phyloP scores from a whole-genome alignment of 2,329 filamentous ascomycete species.

The Diatrype stigma region DNA sequence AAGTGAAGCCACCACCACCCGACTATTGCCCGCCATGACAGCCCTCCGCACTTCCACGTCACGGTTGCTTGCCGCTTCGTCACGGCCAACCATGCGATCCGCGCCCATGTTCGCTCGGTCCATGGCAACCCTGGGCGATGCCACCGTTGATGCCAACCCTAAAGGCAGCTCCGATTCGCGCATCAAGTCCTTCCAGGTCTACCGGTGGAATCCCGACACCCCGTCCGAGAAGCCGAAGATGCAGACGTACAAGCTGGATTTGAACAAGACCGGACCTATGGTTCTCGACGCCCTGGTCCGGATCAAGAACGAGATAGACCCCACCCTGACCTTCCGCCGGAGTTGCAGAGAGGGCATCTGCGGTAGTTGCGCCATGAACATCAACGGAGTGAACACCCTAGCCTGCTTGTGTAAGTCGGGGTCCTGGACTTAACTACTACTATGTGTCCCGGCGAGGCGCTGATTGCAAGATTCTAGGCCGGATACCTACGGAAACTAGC shows the following conservation, averaged over 20 bases:
- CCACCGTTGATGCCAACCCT: slow-evolving; percentile 59
- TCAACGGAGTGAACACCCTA: slow-evolving; percentile 96
- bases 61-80: slow-evolving; percentile 46
- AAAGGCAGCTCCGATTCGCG: slow-evolving; percentile 51
- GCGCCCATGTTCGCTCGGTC: slow-evolving; percentile 44
- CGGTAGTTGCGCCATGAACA: slow-evolving; percentile 99
- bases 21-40: slow-evolving; percentile 43
- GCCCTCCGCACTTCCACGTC: slow-evolving; percentile 56
- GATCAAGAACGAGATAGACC: slow-evolving; percentile 99
- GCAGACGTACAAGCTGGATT: slow-evolving; percentile 90
- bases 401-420: slow-evolving; percentile 84
- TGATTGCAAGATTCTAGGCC: slow-evolving; percentile 57
- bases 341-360: slow-evolving; percentile 98
- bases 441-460: too few species aligned
- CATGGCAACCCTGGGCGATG: slow-evolving; percentile 55
- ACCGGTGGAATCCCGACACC: slow-evolving; percentile 95
- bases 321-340: slow-evolving; percentile 90
- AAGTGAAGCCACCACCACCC: slow-evolving; percentile 2
- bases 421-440: background rate
- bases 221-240: slow-evolving; percentile 91
- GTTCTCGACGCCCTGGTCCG: slow-evolving; percentile 93
- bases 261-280: slow-evolving; percentile 99
- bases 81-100: slow-evolving; percentile 31
- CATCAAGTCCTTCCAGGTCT: slow-evolving; percentile 96
- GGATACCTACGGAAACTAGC: slow-evolving; percentile 78